Conservation (phyloP, 805 yeast species). For the Candida broadrunensis region DNA sequence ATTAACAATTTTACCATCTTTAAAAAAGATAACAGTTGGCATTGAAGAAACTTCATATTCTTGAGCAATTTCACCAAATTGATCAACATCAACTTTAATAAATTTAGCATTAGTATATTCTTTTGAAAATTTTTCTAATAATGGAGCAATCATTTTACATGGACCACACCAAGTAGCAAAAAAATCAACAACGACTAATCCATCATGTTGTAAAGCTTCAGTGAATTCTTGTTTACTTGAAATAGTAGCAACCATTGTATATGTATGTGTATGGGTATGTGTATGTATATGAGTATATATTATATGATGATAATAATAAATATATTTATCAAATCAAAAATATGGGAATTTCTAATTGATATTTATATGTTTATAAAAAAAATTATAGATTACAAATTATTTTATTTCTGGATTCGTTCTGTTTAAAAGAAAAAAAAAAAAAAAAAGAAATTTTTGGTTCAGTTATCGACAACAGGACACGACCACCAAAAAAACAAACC, state of each 20-base stretch:
- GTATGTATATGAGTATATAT: background rate
- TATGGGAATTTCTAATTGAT: too few relatives aligned
- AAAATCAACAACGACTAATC: conserved; percentile 90
- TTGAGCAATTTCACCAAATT: conserved; percentile 72
- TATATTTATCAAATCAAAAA: background rate
- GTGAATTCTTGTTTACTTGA: conserved; percentile 55
- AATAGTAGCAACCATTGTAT: conserved; percentile 35
- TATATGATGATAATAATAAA: background rate
- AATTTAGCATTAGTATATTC: conserved; percentile 69
- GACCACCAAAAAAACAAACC: too few relatives aligned
- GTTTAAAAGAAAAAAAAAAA: too few relatives aligned
- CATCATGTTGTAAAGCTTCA: conserved; percentile 56
- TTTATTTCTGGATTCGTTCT: too few relatives aligned
- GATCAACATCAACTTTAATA: conserved; percentile 91
- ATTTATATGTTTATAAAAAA: too few relatives aligned
- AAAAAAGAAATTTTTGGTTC: too few relatives aligned
- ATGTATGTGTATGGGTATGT: background rate
- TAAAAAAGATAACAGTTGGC: conserved; percentile 72
- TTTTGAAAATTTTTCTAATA: conserved; percentile 75
- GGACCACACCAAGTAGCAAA: conserved; percentile 99
- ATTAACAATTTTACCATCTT: conserved; percentile 74
- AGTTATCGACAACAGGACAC: too few relatives aligned
- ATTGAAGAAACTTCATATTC: conserved; percentile 53
- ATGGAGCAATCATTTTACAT: conserved; percentile 95
- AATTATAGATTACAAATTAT: too few relatives aligned